Evolutionary conservation across 768 basidiomycete species (phyloP).

Genomic region (Sporobolomyces roseus): DNA sequence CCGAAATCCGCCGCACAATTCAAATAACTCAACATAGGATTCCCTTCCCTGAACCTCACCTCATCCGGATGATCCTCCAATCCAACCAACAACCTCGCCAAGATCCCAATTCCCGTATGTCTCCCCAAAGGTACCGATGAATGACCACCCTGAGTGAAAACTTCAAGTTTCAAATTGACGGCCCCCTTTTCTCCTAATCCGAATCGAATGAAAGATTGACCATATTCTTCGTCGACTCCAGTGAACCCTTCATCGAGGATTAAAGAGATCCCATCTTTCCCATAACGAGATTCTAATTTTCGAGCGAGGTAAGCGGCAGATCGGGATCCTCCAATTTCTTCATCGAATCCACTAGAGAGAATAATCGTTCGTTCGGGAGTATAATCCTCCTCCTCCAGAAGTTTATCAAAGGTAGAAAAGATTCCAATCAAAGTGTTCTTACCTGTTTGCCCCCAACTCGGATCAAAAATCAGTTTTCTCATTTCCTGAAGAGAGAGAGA

Average conservation of each 20-base stretch:
- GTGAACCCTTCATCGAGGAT: slow-evolving; percentile 83
- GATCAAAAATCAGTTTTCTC: too few species aligned
- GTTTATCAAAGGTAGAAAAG: slow-evolving; percentile 57
- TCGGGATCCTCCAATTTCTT: slow-evolving; percentile 55
- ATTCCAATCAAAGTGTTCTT: slow-evolving; percentile 27
- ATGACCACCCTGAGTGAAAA: slow-evolving; percentile 65
- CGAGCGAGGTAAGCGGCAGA: slow-evolving; percentile 52
- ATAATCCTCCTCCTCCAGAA: slow-evolving; percentile 59
- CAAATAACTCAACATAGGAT: slow-evolving; percentile 51
- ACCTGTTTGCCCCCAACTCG: too few species aligned
- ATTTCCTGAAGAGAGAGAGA: too few species aligned
- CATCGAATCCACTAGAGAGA: slow-evolving; percentile 61
- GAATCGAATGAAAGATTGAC: slow-evolving; percentile 46
- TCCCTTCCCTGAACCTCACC: slow-evolving; percentile 46
- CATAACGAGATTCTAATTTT: slow-evolving; percentile 61
- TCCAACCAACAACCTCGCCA: slow-evolving; percentile 64
- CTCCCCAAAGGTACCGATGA: slow-evolving; percentile 69
- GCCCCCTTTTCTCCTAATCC: slow-evolving; percentile 57
- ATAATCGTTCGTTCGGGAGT: slow-evolving; percentile 53
- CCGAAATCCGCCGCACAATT: slow-evolving; percentile 67
- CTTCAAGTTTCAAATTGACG: slow-evolving; percentile 61
- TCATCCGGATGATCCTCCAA: slow-evolving; percentile 63
- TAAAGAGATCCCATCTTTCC: slow-evolving; percentile 67
- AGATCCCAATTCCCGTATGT: slow-evolving; percentile 77
- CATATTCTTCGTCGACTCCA: slow-evolving; percentile 48